phyloP scores from a whole-genome alignment of 2,329 filamentous ascomycete genomes.

The Cladobotryum protrusum region DNA sequence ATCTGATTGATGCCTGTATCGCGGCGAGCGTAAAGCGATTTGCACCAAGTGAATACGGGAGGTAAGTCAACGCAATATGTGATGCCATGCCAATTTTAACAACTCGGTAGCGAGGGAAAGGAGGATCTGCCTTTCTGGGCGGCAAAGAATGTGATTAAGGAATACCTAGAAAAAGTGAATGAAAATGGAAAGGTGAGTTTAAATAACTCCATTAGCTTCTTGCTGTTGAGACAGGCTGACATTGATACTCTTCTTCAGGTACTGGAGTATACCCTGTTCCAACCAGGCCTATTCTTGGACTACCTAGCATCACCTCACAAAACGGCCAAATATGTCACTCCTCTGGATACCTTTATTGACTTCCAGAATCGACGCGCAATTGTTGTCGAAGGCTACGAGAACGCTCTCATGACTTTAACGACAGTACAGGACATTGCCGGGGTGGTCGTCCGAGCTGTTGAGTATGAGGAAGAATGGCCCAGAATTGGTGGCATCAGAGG shows the following conservation, averaged over 20 bases:
- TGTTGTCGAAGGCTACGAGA: constrained; percentile 33
- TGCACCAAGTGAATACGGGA: constrained; percentile 53
- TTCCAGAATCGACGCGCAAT: constrained; percentile 35
- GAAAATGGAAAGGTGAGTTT: constrained; percentile 31
- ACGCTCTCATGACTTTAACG: constrained; percentile 37
- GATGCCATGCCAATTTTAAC: constrained; percentile 12
- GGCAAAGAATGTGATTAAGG: constrained; percentile 42
- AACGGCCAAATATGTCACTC: constrained; percentile 36
- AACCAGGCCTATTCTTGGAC: constrained; percentile 47
- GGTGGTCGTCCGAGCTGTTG: constrained; percentile 34
- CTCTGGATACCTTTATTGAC: constrained; percentile 31
- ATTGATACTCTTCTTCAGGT: constrained; percentile 27
- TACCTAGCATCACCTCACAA: constrained; percentile 45
- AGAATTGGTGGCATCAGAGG: constrained; percentile 34
- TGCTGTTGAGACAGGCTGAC: no score
- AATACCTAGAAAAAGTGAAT: constrained; percentile 48
- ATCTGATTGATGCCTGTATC: constrained; percentile 51
- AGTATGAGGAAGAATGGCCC: constrained; percentile 38
- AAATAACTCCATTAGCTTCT: no score
- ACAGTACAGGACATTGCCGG: constrained; percentile 35
- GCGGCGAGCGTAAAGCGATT: constrained; percentile 54
- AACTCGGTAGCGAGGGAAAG: constrained; percentile 7
- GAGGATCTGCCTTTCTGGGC: constrained; percentile 40
- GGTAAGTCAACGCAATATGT: constrained; percentile 24
- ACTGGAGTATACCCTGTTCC: constrained; percentile 50